Percentiles rank a stretch among this genome's conserved stretches.
These are phyloP conservation scores for Polychytrium aggregatum DNA, from an alignment of 192 early-diverging fungal species.

Conservation along the genomic window DNA sequence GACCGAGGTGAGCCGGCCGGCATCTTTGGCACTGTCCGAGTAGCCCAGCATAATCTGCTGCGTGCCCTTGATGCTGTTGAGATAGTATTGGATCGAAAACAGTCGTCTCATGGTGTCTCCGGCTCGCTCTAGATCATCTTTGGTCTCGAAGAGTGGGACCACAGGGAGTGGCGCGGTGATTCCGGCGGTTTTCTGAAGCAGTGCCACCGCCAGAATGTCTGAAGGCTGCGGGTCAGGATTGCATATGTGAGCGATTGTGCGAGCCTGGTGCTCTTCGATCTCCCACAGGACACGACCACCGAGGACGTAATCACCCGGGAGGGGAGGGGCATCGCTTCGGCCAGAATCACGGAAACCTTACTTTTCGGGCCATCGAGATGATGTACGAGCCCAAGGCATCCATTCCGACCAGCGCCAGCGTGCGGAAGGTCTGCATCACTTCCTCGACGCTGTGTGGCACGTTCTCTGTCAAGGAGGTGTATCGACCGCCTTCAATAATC, in stretches of 20 bases:
- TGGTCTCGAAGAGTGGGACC: slow-evolving; percentile 23
- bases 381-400: slow-evolving; percentile 19
- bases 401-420: slow-evolving; percentile 12
- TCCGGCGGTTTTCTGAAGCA: slow-evolving; percentile 18
- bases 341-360: no score
- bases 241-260: neutral
- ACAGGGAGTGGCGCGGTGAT: slow-evolving; percentile 11
- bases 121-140: slow-evolving; percentile 18
- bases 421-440: slow-evolving; percentile 17
- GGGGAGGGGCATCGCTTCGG: no score
- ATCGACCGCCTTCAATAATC: no score
- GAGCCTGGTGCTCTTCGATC: no score
- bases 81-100: slow-evolving; percentile 14
- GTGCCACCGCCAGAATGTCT: slow-evolving; percentile 16
- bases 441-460: slow-evolving; percentile 12
- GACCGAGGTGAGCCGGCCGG: slow-evolving; percentile 15
- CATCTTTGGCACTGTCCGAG: slow-evolving; percentile 22
- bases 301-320: no score
- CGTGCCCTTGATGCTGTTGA: slow-evolving; percentile 6
- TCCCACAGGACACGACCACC: no score
- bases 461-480: slow-evolving; percentile 1
- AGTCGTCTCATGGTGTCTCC: slow-evolving; percentile 15
- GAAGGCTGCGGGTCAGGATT: slow-evolving; percentile 4
- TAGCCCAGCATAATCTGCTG: slow-evolving; percentile 27
- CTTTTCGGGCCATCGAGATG: slow-evolving; percentile 17